Percentiles rank a stretch among this genome's conserved stretches.
phyloP scores from a whole-genome alignment of 306 rosid genomes.

The Vigna angularis region DNA sequence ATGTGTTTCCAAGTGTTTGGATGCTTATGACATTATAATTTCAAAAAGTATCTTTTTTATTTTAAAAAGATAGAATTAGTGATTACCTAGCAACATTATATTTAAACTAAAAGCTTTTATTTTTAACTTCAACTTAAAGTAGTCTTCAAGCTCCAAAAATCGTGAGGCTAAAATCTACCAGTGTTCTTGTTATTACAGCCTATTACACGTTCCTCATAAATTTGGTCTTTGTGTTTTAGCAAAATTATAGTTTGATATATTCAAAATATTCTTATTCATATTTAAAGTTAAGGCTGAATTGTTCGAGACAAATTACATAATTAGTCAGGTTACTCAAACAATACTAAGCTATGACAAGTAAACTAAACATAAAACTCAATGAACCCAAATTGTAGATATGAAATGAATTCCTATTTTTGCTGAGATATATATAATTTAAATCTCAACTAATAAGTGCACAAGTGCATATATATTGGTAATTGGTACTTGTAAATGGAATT shows the following conservation, averaged over 20 bases:
- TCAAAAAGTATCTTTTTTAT: not conserved
- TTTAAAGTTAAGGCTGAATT: not conserved
- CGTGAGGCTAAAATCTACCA: not conserved
- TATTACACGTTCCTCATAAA: not conserved
- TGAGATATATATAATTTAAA: not conserved
- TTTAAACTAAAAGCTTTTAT: not conserved
- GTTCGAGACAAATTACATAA: not conserved
- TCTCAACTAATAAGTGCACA: not conserved
- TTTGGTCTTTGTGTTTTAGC: not conserved
- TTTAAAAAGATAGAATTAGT: not conserved
- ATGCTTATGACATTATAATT: not conserved
- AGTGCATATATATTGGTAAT: not conserved
- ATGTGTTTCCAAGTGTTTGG: too few relatives aligned
- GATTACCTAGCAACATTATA: not conserved
- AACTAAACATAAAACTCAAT: not conserved
- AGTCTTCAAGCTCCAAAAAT: not conserved
- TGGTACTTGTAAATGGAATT: conserved; percentile 3
- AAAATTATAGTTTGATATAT: not conserved
- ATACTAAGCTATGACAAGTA: not conserved
- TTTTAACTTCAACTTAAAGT: not conserved
- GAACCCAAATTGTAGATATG: not conserved
- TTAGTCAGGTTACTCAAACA: not conserved
- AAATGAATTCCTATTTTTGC: conserved; percentile 10
- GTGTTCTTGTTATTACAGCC: not conserved
- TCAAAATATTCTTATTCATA: not conserved